Conservation (phyloP, 2,329 filamentous ascomycete species). For the Cylindrodendrum hubeiense region DNA sequence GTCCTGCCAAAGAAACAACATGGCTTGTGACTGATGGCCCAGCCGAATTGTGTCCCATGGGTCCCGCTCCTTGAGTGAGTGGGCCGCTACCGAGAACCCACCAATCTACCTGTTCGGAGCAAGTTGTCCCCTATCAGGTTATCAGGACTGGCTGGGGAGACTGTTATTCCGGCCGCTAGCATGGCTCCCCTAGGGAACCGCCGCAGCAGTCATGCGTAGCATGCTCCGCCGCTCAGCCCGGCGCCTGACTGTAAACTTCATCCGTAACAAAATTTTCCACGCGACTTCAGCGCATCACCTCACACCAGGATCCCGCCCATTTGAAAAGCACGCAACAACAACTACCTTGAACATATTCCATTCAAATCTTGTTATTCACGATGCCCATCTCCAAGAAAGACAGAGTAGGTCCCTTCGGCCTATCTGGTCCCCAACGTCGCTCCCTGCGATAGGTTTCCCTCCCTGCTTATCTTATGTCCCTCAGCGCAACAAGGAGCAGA, state of each 20-base stretch:
- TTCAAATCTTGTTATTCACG: slow-evolving; percentile 2
- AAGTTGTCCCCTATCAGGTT: too few species aligned
- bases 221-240: not conserved
- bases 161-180: too few species aligned
- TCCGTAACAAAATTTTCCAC: not conserved
- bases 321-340: not conserved
- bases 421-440: not conserved
- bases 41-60: too few species aligned
- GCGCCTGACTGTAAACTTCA: slow-evolving; percentile 1
- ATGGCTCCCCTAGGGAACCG: too few species aligned
- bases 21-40: too few species aligned
- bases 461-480: slow-evolving; percentile 3
- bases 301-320: not conserved
- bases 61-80: too few species aligned
- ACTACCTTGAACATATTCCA: slow-evolving; percentile 6
- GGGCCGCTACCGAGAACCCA: too few species aligned
- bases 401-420: slow-evolving; percentile 6
- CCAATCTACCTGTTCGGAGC: too few species aligned
- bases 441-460: not conserved
- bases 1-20: too few species aligned
- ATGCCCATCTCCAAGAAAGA: slow-evolving; percentile 21
- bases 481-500: slow-evolving; percentile 66
- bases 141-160: too few species aligned
- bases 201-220: too few species aligned
- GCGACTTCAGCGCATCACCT: not conserved